These are phyloP conservation scores for Iberis pinnata DNA, from an alignment of 345 rosid species.

Conservation along the genomic window DNA sequence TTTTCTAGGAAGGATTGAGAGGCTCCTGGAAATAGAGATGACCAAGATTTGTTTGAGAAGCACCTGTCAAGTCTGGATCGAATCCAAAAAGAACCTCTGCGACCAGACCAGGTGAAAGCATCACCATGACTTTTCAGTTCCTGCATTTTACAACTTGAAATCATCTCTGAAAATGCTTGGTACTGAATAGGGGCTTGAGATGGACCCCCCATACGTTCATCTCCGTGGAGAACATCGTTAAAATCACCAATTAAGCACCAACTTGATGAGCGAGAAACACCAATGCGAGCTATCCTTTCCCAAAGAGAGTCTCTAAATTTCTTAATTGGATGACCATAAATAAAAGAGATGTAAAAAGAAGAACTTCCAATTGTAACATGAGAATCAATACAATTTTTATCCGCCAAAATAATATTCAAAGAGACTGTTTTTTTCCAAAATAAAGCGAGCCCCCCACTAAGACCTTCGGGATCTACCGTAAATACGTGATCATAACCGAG, in stretches of 20 bases:
- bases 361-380: no score
- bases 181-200: no score
- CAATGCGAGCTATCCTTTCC: background rate
- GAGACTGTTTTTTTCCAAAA: no score
- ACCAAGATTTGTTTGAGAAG: background rate
- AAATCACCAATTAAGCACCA: background rate
- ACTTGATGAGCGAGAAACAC: background rate
- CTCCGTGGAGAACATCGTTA: background rate
- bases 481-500: background rate
- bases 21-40: background rate
- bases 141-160: no score
- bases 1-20: background rate
- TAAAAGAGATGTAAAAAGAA: no score
- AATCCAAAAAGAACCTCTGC: background rate
- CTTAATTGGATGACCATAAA: no score
- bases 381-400: no score
- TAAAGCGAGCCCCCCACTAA: no score
- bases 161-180: no score
- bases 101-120: background rate
- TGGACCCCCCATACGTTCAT: no score
- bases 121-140: background rate
- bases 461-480: background rate
- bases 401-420: no score
- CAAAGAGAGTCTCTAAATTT: no score
- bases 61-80: background rate